Percentiles rank a stretch among this genome's conserved stretches.
Conservation (phyloP, 2,329 filamentous ascomycete species). For the Neonectria ditissima region DNA sequence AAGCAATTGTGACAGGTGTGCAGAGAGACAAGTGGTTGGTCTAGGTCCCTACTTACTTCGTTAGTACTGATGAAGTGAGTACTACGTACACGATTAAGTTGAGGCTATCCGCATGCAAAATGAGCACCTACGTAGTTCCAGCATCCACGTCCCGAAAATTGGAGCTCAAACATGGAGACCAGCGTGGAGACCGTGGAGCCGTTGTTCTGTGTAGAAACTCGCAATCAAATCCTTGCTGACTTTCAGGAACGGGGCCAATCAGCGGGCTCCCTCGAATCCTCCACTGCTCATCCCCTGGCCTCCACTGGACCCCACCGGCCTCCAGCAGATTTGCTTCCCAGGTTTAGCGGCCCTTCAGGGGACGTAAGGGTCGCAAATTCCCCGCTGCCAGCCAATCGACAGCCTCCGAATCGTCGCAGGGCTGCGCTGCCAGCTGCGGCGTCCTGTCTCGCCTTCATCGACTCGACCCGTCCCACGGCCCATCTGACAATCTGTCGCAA, state of each 20-base stretch:
- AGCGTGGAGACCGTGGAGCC: not conserved
- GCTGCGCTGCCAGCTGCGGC: slow-evolving; percentile 24
- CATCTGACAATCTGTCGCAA: slow-evolving; percentile 38
- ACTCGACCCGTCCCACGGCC: slow-evolving; percentile 23
- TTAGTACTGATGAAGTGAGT: not conserved
- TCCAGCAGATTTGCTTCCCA: slow-evolving; percentile 21
- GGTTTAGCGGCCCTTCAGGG: slow-evolving; percentile 18
- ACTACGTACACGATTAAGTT: not conserved
- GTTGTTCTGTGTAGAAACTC: slow-evolving; percentile 3
- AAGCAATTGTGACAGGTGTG: not conserved
- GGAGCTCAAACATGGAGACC: slow-evolving; percentile 3
- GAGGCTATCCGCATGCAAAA: slow-evolving; percentile 7
- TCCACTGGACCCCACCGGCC: slow-evolving; percentile 5
- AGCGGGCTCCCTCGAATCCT: slow-evolving; percentile 7
- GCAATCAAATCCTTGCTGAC: slow-evolving; percentile 16
- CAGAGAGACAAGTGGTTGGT: not conserved
- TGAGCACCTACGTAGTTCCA: not conserved
- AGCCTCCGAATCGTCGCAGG: slow-evolving; percentile 39
- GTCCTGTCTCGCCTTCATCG: slow-evolving; percentile 27
- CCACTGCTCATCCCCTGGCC: not conserved
- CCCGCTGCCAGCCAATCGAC: slow-evolving; percentile 43
- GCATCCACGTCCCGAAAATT: slow-evolving; percentile 4
- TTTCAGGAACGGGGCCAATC: slow-evolving; percentile 22
- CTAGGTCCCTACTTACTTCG: too few species aligned
- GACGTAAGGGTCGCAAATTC: slow-evolving; percentile 33